Evolutionary conservation across 2,329 filamentous ascomycete species (phyloP).

Genomic region (Neofusicoccum sp.): DNA sequence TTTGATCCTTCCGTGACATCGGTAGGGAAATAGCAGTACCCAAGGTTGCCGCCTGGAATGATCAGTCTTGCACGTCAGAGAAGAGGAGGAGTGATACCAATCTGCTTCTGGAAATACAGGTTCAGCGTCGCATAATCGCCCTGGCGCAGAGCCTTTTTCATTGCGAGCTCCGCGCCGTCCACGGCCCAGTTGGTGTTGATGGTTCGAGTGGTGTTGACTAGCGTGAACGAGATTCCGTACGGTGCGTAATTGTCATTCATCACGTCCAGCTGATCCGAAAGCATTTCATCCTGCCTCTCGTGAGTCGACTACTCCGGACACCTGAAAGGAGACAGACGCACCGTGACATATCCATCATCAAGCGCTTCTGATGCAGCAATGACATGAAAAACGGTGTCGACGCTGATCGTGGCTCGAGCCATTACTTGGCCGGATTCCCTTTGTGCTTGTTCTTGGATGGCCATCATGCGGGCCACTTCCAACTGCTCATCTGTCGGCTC

Average conservation of each 20-base stretch:
- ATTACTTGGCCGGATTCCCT: background rate
- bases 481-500: background rate
- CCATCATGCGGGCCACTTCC: background rate
- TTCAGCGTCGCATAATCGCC: slow-evolving; percentile 57
- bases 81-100: background rate
- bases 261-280: slow-evolving; percentile 36
- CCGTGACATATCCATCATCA: background rate
- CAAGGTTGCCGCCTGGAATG: slow-evolving; percentile 32
- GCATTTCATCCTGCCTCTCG: slow-evolving; percentile 28
- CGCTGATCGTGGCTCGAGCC: background rate
- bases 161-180: slow-evolving; percentile 42
- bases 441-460: background rate
- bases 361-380: background rate
- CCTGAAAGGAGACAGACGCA: background rate
- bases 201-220: slow-evolving; percentile 50
- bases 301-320: background rate
- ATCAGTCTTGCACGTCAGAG: background rate
- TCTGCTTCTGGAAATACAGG: slow-evolving; percentile 59
- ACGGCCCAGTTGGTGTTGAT: slow-evolving; percentile 56
- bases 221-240: slow-evolving; percentile 52
- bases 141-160: slow-evolving; percentile 54
- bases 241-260: slow-evolving; percentile 47
- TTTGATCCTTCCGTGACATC: background rate
- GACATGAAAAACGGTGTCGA: background rate
- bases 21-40: slow-evolving; percentile 39